Evolutionary conservation across 2,329 filamentous ascomycete genomes (phyloP), one percentile per base, ranked within the genome.

Genomic region (Aspergillus fumigatus): DNA sequence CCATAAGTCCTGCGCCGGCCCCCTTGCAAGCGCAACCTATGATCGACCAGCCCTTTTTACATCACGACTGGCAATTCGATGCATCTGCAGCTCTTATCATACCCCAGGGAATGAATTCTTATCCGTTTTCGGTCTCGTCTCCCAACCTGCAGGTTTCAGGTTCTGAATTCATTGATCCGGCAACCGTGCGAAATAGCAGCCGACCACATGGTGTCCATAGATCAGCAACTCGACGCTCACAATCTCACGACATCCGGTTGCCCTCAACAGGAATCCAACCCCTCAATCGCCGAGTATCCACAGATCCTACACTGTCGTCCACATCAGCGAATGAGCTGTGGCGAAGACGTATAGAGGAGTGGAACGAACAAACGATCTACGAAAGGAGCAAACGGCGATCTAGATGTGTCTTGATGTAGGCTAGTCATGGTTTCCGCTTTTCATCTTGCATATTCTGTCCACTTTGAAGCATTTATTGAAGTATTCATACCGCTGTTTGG

Each of bases 391-490:
- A 66, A 54, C 72, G 67, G 51, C 66, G 72, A 52, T 65, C 57
- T 48, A 75, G 70, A 57, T 77, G 74, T 59, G 62, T 66, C 40
- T 61, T 77, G 52, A 76, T 77, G 74, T 77, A 67, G 60, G 5
- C 40, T 17, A 19, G 35, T 26, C 7, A 8, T 52, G 40, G 4
- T 19, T 21, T 21, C 47, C n/a, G 2, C n/a, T n/a, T n/a, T 38
- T 17, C 14, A 32, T 45, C 32, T 32, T 51, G 11, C 35, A 1
- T 32, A 21, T 21, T 21, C n/a, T 43, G 32, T 17, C 32, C 11
- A 14, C 32, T 35, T 35, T 38, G 14, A 17, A 17, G 32, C 32
- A 38, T 38, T 38, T 7, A 38, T 17, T 38, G 32, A 38, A 38
- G 14, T 17, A 17, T 38, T 6, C 5, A 38, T 40, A 35, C 52